Percentiles rank a stretch among this genome's conserved stretches.
Evolutionary conservation across 1,284 basidiomycete genomes (phyloP).

Genomic region (Ustilago vetiveriae): DNA sequence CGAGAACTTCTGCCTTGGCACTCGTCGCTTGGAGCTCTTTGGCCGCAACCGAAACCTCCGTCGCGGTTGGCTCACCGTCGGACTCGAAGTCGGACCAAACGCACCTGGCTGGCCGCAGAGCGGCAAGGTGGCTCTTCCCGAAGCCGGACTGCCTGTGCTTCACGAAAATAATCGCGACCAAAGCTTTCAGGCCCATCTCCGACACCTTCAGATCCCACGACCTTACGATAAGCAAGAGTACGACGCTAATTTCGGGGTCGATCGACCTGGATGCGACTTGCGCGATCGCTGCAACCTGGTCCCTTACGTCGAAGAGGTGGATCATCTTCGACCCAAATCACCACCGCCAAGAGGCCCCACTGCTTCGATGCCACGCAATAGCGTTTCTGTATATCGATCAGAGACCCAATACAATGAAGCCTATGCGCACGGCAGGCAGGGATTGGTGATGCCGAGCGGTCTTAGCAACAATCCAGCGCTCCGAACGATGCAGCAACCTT

Average conservation of each 20-base stretch:
- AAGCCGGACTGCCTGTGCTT: slow-evolving; percentile 11
- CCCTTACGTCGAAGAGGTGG: slow-evolving; percentile 51
- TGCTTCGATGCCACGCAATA: neutral
- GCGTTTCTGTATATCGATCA: neutral
- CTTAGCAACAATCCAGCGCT: slow-evolving; percentile 32
- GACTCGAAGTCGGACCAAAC: slow-evolving; percentile 67
- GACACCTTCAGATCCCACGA: slow-evolving; percentile 21
- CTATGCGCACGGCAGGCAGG: neutral
- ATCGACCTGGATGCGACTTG: slow-evolving; percentile 57
- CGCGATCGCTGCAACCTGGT: slow-evolving; percentile 54
- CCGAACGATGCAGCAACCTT: slow-evolving; percentile 9
- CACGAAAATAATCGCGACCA: slow-evolving; percentile 4
- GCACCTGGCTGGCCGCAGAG: slow-evolving; percentile 25
- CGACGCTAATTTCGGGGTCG: slow-evolving; percentile 53
- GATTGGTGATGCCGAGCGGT: slow-evolving; percentile 24
- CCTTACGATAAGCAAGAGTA: slow-evolving; percentile 50
- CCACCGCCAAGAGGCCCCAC: slow-evolving; percentile 37
- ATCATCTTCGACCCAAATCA: slow-evolving; percentile 58
- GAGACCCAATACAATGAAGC: slow-evolving; percentile 1
- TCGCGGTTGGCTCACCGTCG: slow-evolving; percentile 90
- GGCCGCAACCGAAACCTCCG: slow-evolving; percentile 78
- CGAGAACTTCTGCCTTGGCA: slow-evolving; percentile 96
- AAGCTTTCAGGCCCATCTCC: slow-evolving; percentile 7
- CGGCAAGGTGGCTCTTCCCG: slow-evolving; percentile 11
- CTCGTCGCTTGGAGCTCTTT: slow-evolving; percentile 89